These are phyloP conservation scores for Podosphaera leucotricha DNA, from an alignment of 2,329 filamentous ascomycete genomes.

Conservation along the genomic window DNA sequence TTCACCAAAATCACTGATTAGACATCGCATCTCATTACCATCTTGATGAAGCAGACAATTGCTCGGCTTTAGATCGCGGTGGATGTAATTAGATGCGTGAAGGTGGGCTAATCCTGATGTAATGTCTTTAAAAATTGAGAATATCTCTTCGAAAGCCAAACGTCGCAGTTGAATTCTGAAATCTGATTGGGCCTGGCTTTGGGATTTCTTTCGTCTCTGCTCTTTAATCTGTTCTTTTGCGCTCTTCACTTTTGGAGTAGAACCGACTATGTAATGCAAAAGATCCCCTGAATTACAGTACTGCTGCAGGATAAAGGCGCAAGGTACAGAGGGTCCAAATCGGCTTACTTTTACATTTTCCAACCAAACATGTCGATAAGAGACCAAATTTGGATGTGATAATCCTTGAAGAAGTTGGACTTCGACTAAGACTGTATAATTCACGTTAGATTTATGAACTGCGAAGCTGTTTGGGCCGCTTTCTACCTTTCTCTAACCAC, in stretches of 20 bases:
- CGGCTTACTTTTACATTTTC: constrained; percentile 65
- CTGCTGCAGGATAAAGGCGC: constrained; percentile 90
- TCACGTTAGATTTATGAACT: constrained; percentile 3
- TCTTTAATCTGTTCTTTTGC: constrained; percentile 78
- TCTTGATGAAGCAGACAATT: constrained; percentile 74
- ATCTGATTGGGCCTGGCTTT: constrained; percentile 36
- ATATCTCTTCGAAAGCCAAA: constrained; percentile 71
- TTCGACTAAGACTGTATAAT: constrained; percentile 45
- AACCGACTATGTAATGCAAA: constrained; percentile 62
- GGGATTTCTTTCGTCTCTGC: constrained; percentile 60
- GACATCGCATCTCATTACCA: constrained; percentile 45
- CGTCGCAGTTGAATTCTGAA: constrained; percentile 9
- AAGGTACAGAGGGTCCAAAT: constrained; percentile 80
- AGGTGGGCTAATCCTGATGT: constrained; percentile 78
- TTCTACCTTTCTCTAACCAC: constrained; percentile 58
- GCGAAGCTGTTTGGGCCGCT: background rate
- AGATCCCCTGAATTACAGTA: constrained; percentile 92
- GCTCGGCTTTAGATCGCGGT: constrained; percentile 84
- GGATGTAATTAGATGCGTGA: constrained; percentile 79
- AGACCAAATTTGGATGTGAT: constrained; percentile 84
- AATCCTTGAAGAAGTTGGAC: constrained; percentile 81
- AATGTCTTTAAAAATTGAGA: constrained; percentile 88
- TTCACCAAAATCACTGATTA: constrained; percentile 96
- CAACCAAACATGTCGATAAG: constrained; percentile 92
- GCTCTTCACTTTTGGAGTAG: constrained; percentile 30